A percentile compares a stretch with the other conserved stretches of the same genome.
phyloP scores from a whole-genome alignment of 495 filamentous ascomycete genomes.

The Apiosordaria backusii region DNA sequence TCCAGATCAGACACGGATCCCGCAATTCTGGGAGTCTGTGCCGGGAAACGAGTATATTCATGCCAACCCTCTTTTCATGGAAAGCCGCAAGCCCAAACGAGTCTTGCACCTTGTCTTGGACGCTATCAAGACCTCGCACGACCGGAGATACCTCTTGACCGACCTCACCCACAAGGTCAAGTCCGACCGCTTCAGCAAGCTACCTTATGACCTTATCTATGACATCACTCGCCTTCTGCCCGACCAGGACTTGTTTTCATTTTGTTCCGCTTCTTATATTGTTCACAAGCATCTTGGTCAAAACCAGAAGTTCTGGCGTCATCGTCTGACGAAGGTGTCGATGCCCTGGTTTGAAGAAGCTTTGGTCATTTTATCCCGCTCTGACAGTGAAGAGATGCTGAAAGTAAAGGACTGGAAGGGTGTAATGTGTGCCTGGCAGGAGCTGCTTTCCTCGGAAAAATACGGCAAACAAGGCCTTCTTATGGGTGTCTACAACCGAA shows the following conservation, averaged over 20 bases:
- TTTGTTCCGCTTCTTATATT: not conserved
- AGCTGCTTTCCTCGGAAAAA: not conserved
- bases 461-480: not conserved
- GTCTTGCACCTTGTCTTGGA: not conserved
- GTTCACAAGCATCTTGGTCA: not conserved
- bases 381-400: not conserved
- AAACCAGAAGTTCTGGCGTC: constrained; percentile 8
- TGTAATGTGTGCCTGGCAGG: not conserved
- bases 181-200: not conserved
- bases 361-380: not conserved
- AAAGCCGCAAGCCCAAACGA: not conserved
- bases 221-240: not conserved
- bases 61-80: not conserved
- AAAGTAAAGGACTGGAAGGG: not conserved
- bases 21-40: not conserved
- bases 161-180: not conserved
- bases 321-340: not conserved
- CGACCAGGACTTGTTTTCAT: not conserved
- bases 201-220: constrained; percentile 5
- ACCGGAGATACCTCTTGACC: not conserved
- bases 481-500: constrained; percentile 2
- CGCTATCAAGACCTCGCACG: not conserved
- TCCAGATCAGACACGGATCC: not conserved
- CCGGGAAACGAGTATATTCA: not conserved
- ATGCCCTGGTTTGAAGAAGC: constrained; percentile 9